Conservation (phyloP, 2,329 filamentous ascomycete genomes). For the Endoconidiophora laricicola region DNA sequence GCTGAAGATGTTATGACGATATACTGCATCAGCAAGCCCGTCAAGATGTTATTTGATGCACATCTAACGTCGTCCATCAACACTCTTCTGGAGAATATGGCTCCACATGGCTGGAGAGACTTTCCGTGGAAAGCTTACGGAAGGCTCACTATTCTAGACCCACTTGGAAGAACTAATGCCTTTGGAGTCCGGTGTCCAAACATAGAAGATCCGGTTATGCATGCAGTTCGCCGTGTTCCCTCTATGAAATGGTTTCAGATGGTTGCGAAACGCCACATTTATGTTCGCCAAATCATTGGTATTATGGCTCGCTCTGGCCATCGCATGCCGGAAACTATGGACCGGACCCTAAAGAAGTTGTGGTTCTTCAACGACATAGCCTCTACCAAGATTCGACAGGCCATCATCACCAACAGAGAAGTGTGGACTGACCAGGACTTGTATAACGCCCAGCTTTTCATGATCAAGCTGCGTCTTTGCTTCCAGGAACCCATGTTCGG, state of each 20-base stretch:
- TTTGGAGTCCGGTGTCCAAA: slow-evolving; percentile 15
- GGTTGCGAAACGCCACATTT: slow-evolving; percentile 40
- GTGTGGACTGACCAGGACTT: slow-evolving; percentile 46
- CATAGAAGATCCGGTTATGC: background rate
- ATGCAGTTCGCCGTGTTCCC: slow-evolving; percentile 36
- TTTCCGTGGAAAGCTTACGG: slow-evolving; percentile 47
- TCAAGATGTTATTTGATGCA: slow-evolving; percentile 42
- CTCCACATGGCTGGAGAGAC: slow-evolving; percentile 36
- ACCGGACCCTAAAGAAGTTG: slow-evolving; percentile 40
- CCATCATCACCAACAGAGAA: slow-evolving; percentile 32
- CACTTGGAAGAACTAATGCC: slow-evolving; percentile 28
- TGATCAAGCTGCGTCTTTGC: slow-evolving; percentile 55
- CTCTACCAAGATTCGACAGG: slow-evolving; percentile 36
- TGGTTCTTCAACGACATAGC: slow-evolving; percentile 59
- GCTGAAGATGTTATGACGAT: slow-evolving; percentile 43
- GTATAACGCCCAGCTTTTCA: slow-evolving; percentile 44
- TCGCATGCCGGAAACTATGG: slow-evolving; percentile 32
- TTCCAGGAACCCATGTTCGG: slow-evolving; percentile 47
- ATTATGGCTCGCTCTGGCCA: slow-evolving; percentile 41
- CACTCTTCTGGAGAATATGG: slow-evolving; percentile 34
- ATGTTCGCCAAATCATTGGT: slow-evolving; percentile 44
- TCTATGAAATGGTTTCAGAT: slow-evolving; percentile 52
- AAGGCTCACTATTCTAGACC: slow-evolving; percentile 41
- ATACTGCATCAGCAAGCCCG: slow-evolving; percentile 46
- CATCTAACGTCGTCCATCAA: slow-evolving; percentile 43